phyloP scores from a whole-genome alignment of 78 protist species.

The slime mould (Dictyostelium discoideum) region dicty_2.7 NC_007088.5:5846001-5846500 shows the following conservation, averaged over 20 bases:
- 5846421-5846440: no score
- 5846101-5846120: slow-evolving; percentile 47
- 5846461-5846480: no score
- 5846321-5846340: no score
- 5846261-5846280: no score
- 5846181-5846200: slow-evolving; percentile 1
- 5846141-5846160: slow-evolving; percentile 46
- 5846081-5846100: slow-evolving; percentile 18
- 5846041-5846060: slow-evolving; percentile 25
- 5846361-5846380: no score
- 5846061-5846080: slow-evolving; percentile 34
- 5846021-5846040: slow-evolving; percentile 26
- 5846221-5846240: neutral
- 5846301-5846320: no score
- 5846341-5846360: no score
- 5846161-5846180: slow-evolving; percentile 50
- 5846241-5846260: neutral
- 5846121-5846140: slow-evolving; percentile 31
- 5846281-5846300: neutral
- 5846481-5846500: no score
- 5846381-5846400: neutral
- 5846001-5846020: slow-evolving; percentile 62
- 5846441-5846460: no score
- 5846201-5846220: neutral
- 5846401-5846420: neutral